phyloP scores from a whole-genome alignment of 2,329 filamentous ascomycete species.

The Alternaria sp. region DNA sequence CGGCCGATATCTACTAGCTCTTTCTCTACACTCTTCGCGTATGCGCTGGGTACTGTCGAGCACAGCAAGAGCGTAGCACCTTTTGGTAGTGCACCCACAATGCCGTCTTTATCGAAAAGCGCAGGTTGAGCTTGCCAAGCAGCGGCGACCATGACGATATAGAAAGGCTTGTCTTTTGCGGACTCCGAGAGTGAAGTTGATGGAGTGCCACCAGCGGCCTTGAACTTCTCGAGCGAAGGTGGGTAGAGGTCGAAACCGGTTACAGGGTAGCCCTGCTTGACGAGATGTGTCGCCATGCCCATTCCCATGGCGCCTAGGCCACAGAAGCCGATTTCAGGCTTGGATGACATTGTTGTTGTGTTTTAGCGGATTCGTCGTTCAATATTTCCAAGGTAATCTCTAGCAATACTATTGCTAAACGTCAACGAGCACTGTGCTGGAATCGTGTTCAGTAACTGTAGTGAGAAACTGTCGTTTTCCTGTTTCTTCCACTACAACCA shows the following conservation, averaged over 20 bases:
- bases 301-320: slow-evolving; percentile 85
- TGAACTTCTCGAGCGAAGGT: slow-evolving; percentile 72
- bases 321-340: slow-evolving; percentile 69
- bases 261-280: slow-evolving; percentile 71
- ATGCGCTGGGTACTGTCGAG: slow-evolving; percentile 74
- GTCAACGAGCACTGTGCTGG: background rate
- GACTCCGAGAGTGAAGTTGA: slow-evolving; percentile 69
- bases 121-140: slow-evolving; percentile 72
- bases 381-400: background rate
- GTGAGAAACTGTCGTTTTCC: no score
- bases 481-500: background rate
- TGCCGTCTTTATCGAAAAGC: slow-evolving; percentile 67
- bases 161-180: slow-evolving; percentile 66
- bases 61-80: slow-evolving; percentile 71
- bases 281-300: slow-evolving; percentile 79
- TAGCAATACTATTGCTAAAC: background rate
- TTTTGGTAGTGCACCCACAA: slow-evolving; percentile 60
- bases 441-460: background rate
- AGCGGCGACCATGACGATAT: slow-evolving; percentile 80
- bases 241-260: slow-evolving; percentile 76
- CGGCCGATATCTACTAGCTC: slow-evolving; percentile 65
- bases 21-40: slow-evolving; percentile 67
- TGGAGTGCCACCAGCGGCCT: slow-evolving; percentile 66
- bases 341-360: slow-evolving; percentile 42
- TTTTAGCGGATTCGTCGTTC: background rate